Base-by-base conservation (phyloP, 495 filamentous ascomycete genomes). In the Aspergillus nanangensis region DNA sequence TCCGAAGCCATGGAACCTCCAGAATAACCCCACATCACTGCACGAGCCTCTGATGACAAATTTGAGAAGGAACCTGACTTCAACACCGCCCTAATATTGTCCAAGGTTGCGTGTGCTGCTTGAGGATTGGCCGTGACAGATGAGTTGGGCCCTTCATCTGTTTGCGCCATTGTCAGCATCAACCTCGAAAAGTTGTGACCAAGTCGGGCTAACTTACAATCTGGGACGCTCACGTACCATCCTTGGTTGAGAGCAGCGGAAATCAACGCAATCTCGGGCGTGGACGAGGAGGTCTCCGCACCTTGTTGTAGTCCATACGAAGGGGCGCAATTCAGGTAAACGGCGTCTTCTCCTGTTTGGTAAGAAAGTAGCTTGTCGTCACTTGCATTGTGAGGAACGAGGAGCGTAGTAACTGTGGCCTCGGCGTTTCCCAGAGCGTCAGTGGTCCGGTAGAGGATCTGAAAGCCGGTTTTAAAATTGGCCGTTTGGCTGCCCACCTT, bases 401-500 rank as follows among this genome's bases (percentile, higher is more conserved):
- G 61, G 13, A 79, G 47, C 0, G 76, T 79, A 2, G 75, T 72
- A 9, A 79, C 75, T 8, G 68, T 71, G 53, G 67, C 72, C 0
- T 69, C 57, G 2, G 76, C 63, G 5, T 71, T 51, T 31, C 70
- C 62, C 18, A 51, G 60, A 10, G 58, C 52, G 49, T 79, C 60
- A 0, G 72, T 77, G 1, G 74, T 73, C 0, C 75, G 70, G 55
- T 69, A 81, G 8, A 81, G 71, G 38, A 79, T 63, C 39, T 79
- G 71, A 45, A n/a, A n/a, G n/a, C n/a, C n/a, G n/a, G n/a, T n/a
- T n/a, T n/a, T n/a, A n/a, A n/a, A n/a, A n/a, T n/a, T n/a, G n/a
- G n/a, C n/a, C n/a, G n/a, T n/a, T n/a, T n/a, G n/a, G n/a, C n/a
- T n/a, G n/a, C n/a, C n/a, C n/a, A n/a, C n/a, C n/a, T n/a, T n/a